These are phyloP conservation scores for Iris pallida DNA, from an alignment of 116 monocot genomes.

Conservation along the genomic window DNA sequence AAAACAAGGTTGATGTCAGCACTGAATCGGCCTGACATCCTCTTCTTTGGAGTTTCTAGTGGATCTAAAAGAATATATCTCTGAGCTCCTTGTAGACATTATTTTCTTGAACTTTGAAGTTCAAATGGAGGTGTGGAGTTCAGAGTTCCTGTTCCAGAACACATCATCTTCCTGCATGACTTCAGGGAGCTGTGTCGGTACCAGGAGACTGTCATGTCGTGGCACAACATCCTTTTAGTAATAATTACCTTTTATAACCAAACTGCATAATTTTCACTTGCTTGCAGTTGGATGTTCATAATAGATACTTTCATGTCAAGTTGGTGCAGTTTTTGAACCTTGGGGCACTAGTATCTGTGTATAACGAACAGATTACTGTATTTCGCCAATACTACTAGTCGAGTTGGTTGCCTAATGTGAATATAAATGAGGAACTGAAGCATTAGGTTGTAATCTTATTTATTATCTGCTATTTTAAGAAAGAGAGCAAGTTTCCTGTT, in stretches of 20 bases:
- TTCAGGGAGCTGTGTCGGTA: neutral
- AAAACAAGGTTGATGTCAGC: slow-evolving; percentile 69
- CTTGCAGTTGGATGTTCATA: slow-evolving; percentile 1
- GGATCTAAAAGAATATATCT: too few species aligned
- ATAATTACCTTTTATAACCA: slow-evolving; percentile 1
- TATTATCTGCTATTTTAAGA: too few species aligned
- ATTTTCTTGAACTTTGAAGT: too few species aligned
- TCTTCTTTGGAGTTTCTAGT: neutral
- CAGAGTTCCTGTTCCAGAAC: neutral
- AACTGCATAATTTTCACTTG: neutral
- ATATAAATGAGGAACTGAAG: too few species aligned
- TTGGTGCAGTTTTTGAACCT: neutral
- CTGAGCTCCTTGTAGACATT: too few species aligned
- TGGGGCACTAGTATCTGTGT: too few species aligned
- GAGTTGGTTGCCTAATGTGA: too few species aligned
- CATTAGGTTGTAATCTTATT: too few species aligned
- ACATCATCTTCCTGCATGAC: neutral
- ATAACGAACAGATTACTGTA: too few species aligned
- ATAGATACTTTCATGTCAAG: neutral
- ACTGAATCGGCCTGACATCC: neutral
- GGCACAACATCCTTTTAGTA: neutral
- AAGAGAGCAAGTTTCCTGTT: too few species aligned
- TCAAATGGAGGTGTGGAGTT: neutral
- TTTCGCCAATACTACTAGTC: too few species aligned
- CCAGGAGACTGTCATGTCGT: neutral